Percentiles rank a stretch among this genome's conserved stretches.
Conservation (phyloP, 2,329 filamentous ascomycete genomes). For the Trichoderma polysporum region DNA sequence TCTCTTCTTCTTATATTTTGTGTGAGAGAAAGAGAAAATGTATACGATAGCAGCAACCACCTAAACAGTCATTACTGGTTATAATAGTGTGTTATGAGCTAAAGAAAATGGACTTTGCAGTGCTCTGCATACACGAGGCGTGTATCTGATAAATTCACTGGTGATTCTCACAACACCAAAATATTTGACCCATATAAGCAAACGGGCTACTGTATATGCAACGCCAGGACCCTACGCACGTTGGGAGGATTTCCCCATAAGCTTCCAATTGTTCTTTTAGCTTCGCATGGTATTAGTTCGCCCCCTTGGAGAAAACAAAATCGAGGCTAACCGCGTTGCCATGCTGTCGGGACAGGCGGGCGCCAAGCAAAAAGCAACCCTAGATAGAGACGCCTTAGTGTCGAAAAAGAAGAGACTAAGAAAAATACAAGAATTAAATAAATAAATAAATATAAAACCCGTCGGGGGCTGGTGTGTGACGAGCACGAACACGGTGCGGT, state of each 20-base stretch:
- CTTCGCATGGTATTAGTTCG: neutral
- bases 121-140: neutral
- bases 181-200: neutral
- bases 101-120: neutral
- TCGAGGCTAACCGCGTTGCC: constrained; percentile 14
- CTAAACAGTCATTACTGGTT: constrained; percentile 22
- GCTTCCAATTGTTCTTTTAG: neutral
- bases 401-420: neutral
- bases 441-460: neutral
- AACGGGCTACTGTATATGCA: neutral
- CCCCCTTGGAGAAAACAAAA: no score
- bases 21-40: neutral
- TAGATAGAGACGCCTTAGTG: neutral
- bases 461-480: neutral
- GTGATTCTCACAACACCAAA: neutral
- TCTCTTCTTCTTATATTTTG: neutral
- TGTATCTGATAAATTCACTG: neutral
- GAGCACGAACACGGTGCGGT: neutral
- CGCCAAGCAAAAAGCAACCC: constrained; percentile 3
- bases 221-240: constrained; percentile 7
- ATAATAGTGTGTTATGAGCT: constrained; percentile 6
- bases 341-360: constrained; percentile 5
- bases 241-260: neutral
- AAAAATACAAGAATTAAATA: neutral
- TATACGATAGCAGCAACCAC: constrained; percentile 20